Evolutionary conservation across 2,329 filamentous ascomycete species (phyloP).

Genomic region (Xylariaceae sp.): DNA sequence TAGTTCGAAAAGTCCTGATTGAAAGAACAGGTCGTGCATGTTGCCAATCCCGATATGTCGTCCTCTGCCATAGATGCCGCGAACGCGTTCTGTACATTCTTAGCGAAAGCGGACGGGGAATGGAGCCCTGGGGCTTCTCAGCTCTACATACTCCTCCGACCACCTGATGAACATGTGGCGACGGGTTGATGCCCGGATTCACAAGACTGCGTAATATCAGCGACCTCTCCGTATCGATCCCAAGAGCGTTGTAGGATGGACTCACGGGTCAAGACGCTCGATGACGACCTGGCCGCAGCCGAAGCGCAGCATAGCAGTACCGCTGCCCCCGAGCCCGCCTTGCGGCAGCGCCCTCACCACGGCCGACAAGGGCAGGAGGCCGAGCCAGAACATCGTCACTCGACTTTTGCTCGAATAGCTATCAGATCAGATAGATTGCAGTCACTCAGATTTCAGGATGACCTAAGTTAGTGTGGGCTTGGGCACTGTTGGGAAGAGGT

Average conservation of each 20-base stretch:
- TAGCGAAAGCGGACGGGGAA: conserved; percentile 15
- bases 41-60: conserved; percentile 11
- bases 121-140: not conserved
- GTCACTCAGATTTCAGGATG: no score
- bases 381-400: conserved; percentile 15
- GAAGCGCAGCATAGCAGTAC: conserved; percentile 19
- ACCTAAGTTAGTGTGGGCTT: no score
- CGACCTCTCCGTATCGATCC: not conserved
- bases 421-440: no score
- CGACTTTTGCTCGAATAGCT: no score
- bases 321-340: conserved; percentile 14
- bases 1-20: conserved; percentile 30
- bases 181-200: conserved; percentile 14
- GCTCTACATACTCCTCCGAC: conserved; percentile 11
- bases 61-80: conserved; percentile 11
- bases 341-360: conserved; percentile 16
- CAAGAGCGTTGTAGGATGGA: not conserved
- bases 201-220: conserved; percentile 12
- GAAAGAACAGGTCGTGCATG: conserved; percentile 30
- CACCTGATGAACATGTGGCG: conserved; percentile 17
- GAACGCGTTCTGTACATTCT: conserved; percentile 17
- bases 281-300: conserved; percentile 19
- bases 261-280: conserved; percentile 14
- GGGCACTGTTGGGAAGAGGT: no score
- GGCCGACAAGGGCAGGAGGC: conserved; percentile 11